These are phyloP conservation scores for Lichenothelia convexa DNA, from an alignment of 495 filamentous ascomycete genomes.

Conservation along the genomic window DNA sequence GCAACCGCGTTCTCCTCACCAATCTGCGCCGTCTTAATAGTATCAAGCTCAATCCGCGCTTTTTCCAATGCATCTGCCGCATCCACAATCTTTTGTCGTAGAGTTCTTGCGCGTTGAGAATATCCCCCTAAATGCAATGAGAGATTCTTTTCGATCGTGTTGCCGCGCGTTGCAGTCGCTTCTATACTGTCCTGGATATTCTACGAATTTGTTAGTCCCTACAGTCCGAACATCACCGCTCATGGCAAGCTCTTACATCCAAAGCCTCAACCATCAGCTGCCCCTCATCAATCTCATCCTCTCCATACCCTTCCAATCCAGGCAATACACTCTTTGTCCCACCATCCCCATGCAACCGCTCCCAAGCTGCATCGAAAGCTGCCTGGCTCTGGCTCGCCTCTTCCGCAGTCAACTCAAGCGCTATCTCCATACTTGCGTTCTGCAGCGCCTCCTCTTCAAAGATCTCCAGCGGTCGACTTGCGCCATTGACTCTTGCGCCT, in stretches of 20 bases:
- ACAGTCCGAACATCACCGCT: background rate
- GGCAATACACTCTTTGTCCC: slow-evolving; percentile 42
- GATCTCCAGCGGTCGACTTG: slow-evolving; percentile 36
- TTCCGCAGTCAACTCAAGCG: slow-evolving; percentile 44
- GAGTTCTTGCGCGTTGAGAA: slow-evolving; percentile 61
- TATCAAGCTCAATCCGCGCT: slow-evolving; percentile 49
- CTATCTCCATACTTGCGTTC: slow-evolving; percentile 57
- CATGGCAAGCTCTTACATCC: slow-evolving; percentile 32
- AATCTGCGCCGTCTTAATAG: slow-evolving; percentile 57
- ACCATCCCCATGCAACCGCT: slow-evolving; percentile 38
- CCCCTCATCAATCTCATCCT: slow-evolving; percentile 46
- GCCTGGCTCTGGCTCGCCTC: slow-evolving; percentile 36
- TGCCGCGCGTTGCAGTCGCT: slow-evolving; percentile 54
- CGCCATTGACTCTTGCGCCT: slow-evolving; percentile 43
- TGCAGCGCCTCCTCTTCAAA: slow-evolving; percentile 56
- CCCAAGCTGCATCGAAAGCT: slow-evolving; percentile 49
- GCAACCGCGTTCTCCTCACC: slow-evolving; percentile 60
- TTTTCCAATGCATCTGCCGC: slow-evolving; percentile 60
- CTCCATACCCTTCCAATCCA: slow-evolving; percentile 59
- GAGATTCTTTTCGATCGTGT: slow-evolving; percentile 90
- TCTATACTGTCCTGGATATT: slow-evolving; percentile 52
- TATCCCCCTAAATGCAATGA: slow-evolving; percentile 75
- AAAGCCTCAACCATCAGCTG: slow-evolving; percentile 44
- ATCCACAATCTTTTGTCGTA: slow-evolving; percentile 65
- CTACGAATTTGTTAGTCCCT: slow-evolving; percentile 26